phyloP scores from a whole-genome alignment of 371 early-diverging fungal species.

The Syncephalis plumigaleata region DNA sequence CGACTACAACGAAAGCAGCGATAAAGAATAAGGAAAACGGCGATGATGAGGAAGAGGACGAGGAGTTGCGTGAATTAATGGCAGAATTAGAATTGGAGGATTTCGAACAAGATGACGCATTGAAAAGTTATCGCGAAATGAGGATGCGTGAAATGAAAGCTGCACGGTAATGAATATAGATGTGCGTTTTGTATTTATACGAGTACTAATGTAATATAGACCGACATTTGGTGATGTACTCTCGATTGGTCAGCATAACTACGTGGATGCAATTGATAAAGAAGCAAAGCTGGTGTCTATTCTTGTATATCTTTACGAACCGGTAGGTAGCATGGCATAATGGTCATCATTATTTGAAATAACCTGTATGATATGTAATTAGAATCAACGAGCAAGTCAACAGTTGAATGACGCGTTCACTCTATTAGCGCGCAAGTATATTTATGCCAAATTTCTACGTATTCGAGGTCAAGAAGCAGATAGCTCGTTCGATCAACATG shows the following conservation, averaged over 20 bases:
- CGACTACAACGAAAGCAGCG: conserved; percentile 1
- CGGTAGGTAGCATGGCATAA: conserved; percentile 15
- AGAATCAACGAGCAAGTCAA: conserved; percentile 14
- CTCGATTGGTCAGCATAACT: conserved; percentile 19
- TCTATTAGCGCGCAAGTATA: conserved; percentile 21
- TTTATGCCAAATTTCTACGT: conserved; percentile 24
- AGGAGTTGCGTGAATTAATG: conserved; percentile 10
- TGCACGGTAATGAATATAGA: background rate
- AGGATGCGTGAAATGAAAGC: conserved; percentile 18
- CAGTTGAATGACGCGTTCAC: conserved; percentile 15
- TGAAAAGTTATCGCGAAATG: conserved; percentile 17
- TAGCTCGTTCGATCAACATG: conserved; percentile 27
- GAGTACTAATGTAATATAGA: too few species aligned
- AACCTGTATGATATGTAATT: conserved; percentile 20
- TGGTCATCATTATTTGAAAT: conserved; percentile 24
- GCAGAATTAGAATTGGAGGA: conserved; percentile 10
- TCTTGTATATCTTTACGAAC: conserved; percentile 25
- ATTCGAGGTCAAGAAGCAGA: conserved; percentile 20
- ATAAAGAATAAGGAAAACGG: conserved; percentile 23
- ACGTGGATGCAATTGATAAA: conserved; percentile 23
- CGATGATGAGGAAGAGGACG: conserved; percentile 6
- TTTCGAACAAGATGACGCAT: conserved; percentile 13
- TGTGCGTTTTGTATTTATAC: too few species aligned
- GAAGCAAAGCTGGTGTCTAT: conserved; percentile 22
- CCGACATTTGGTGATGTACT: conserved; percentile 17